These are phyloP conservation scores for Clavispora phyllophila DNA, from an alignment of 805 yeast genomes.

Conservation along the genomic window DNA sequence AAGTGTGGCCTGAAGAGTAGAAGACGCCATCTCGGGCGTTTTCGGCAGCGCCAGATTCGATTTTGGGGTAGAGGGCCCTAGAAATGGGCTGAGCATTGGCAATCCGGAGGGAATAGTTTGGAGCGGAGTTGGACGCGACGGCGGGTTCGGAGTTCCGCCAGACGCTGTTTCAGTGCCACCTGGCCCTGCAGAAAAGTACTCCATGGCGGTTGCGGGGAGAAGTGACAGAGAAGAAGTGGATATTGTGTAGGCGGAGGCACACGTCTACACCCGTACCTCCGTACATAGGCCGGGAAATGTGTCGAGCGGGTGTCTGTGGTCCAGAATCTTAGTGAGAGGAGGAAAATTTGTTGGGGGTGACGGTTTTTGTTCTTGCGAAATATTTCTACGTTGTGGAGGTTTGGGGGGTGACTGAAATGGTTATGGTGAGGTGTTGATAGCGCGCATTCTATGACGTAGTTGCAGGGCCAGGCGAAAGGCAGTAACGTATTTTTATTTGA, in stretches of 20 bases:
- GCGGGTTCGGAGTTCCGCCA: background rate
- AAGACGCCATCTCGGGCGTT: background rate
- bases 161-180: background rate
- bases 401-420: too few species aligned
- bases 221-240: background rate
- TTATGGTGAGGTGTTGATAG: too few species aligned
- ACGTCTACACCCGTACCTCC: background rate
- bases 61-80: background rate
- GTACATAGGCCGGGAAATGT: too few species aligned
- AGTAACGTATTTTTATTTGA: too few species aligned
- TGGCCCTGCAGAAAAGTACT: background rate
- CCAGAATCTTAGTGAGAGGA: too few species aligned
- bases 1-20: slow-evolving; percentile 20
- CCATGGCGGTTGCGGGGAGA: background rate
- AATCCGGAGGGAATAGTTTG: slow-evolving; percentile 9
- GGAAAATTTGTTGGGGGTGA: too few species aligned
- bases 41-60: background rate
- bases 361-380: too few species aligned
- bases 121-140: slow-evolving; percentile 2
- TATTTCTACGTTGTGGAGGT: too few species aligned
- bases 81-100: slow-evolving; percentile 3
- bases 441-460: too few species aligned
- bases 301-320: too few species aligned
- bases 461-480: too few species aligned
- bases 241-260: background rate